Conservation (phyloP, 1,284 basidiomycete species). For the Coniferiporia sulphurascens region DNA sequence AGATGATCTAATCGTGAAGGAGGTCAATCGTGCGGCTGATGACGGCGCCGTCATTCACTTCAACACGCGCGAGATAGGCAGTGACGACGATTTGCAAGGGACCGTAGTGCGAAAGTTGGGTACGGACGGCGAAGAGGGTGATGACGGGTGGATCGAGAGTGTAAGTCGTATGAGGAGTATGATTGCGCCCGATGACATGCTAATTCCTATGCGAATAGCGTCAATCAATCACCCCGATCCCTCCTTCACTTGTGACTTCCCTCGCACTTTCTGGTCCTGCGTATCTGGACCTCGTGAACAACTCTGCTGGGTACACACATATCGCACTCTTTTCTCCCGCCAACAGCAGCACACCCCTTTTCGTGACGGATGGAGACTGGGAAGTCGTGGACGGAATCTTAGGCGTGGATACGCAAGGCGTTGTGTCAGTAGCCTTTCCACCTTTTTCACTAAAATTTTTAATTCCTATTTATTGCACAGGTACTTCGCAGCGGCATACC, state of each 20-base stretch:
- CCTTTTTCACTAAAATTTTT: conserved; percentile 3
- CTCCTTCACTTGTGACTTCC: conserved; percentile 35
- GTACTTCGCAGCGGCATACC: conserved; percentile 85
- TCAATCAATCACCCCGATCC: conserved; percentile 59
- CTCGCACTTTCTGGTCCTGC: conserved; percentile 42
- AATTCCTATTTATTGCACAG: conserved; percentile 34
- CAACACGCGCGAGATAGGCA: conserved; percentile 39
- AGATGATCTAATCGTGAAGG: conserved; percentile 75
- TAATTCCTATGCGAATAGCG: conserved; percentile 32
- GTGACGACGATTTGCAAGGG: conserved; percentile 36
- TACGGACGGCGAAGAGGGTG: conserved; percentile 77
- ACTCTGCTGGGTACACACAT: conserved; percentile 78
- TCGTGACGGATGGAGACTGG: conserved; percentile 86
- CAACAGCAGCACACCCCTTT: conserved; percentile 61
- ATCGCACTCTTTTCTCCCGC: conserved; percentile 84
- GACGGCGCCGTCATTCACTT: conserved; percentile 78
- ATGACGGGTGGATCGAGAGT: conserved; percentile 89
- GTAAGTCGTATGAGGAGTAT: conserved; percentile 36
- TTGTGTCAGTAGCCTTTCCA: conserved; percentile 58
- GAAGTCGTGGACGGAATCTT: conserved; percentile 78
- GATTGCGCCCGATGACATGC: conserved; percentile 11
- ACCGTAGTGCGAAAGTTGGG: conserved; percentile 71
- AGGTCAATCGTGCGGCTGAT: conserved; percentile 80
- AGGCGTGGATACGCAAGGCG: conserved; percentile 62
- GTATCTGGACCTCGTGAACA: conserved; percentile 87